Evolutionary conservation across 768 basidiomycete species (phyloP).

Genomic region (Russula sp.): DNA sequence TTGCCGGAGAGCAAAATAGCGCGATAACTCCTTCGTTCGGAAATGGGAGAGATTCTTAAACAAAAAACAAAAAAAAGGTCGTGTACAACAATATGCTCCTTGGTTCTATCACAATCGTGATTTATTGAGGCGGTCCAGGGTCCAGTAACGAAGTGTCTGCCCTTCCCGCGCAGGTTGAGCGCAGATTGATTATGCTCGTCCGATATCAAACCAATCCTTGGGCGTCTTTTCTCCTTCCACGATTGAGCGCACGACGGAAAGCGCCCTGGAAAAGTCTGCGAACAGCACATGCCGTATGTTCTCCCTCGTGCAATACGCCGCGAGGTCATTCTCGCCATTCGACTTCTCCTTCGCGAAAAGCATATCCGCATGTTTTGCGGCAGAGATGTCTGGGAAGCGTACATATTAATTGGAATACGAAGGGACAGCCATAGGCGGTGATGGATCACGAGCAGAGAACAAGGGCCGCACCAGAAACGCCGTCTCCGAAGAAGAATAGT

Average conservation of each 20-base stretch:
- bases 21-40: too few relatives aligned
- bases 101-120: not conserved
- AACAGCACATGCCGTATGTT: slow-evolving; percentile 79
- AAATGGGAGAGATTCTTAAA: too few relatives aligned
- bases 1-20: too few relatives aligned
- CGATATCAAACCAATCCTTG: slow-evolving; percentile 39
- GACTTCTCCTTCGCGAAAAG: slow-evolving; percentile 87
- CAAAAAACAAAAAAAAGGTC: not conserved
- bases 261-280: slow-evolving; percentile 57
- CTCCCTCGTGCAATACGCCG: slow-evolving; percentile 72
- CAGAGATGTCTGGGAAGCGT: slow-evolving; percentile 66
- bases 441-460: not conserved
- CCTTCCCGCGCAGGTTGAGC: not conserved
- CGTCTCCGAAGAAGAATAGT: slow-evolving; percentile 97
- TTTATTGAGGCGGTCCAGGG: not conserved
- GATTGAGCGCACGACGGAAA: slow-evolving; percentile 55
- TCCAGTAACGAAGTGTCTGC: not conserved
- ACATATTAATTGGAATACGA: not conserved
- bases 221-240: slow-evolving; percentile 65
- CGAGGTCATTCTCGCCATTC: slow-evolving; percentile 80
- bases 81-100: not conserved
- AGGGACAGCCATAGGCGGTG: not conserved
- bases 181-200: slow-evolving; percentile 10
- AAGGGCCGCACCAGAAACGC: slow-evolving; percentile 73
- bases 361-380: slow-evolving; percentile 88